Base-by-base conservation (phyloP, 2,329 filamentous ascomycete species). In the Nemania sp. region DNA sequence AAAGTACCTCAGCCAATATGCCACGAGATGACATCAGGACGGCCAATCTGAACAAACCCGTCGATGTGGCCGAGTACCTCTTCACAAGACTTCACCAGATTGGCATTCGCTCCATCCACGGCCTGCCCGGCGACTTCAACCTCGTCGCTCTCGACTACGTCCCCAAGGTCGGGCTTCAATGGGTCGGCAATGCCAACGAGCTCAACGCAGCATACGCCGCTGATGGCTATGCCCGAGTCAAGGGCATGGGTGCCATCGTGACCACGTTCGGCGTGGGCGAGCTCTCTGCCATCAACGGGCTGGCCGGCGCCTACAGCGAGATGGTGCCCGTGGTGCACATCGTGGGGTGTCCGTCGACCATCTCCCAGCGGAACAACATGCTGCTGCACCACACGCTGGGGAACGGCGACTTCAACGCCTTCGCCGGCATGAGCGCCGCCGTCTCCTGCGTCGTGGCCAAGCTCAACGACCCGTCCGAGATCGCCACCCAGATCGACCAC, bases 351-450 rank as follows among this genome's bases (percentile, higher is more conserved):
- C 81, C 82, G 1, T 77, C 76, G 17, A 82, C 80, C 12, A 63
- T 74, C 15, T 78, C 78, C 5, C 81, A 83, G 67, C 76, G 75
- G 58, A 72, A 76, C 64, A 79, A 79, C 43, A 75, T 77, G 68
- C 71, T 83, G 32, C 74, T 86, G 54, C 89, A 92, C 73, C 89
- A 91, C 74, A 90, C 89, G 0, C 83, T 91, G 1, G 87, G 86
- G 57, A 90, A 91, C 68, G 89, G 91, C 60, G 89, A 96, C 77
- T 96, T 90, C 76, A 87, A 90, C 62, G 90, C 92, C 56, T 96
- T 96, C 74, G 83, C 87, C 67, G 85, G 90, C 71, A 96, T 96
- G 89, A 90, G 82, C 73, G 79, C 83, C 48, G 76, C 86, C 52
- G 86, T 96, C 67, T 90, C 90, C 1, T 90, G 87, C 72, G 85